phyloP scores from a whole-genome alignment of 2,329 filamentous ascomycete genomes.

The Penicillium sp. region DNA sequence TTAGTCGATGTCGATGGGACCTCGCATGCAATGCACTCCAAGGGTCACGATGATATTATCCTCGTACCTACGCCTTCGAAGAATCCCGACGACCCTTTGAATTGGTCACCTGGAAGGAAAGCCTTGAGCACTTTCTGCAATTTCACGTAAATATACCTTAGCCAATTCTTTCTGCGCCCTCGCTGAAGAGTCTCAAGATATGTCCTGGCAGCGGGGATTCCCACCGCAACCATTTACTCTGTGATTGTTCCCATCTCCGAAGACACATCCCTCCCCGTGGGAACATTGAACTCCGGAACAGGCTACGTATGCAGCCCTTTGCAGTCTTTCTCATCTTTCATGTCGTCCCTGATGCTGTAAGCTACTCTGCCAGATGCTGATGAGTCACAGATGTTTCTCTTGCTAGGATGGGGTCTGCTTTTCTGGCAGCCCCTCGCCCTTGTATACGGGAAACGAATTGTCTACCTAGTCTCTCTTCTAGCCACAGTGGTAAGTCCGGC shows the following conservation, averaged over 20 bases:
- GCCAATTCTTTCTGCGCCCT: not conserved
- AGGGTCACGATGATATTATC: not conserved
- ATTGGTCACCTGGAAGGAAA: not conserved
- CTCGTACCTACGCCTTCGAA: not conserved
- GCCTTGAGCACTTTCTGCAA: not conserved
- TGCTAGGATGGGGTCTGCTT: not conserved
- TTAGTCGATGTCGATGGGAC: not conserved
- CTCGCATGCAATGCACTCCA: not conserved
- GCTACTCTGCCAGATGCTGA: not conserved
- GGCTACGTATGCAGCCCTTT: not conserved
- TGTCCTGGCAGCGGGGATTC: not conserved
- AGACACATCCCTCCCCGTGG: not conserved
- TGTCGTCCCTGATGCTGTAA: not conserved
- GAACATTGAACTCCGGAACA: not conserved
- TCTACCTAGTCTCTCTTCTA: not conserved
- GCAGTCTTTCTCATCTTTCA: not conserved
- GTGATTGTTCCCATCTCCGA: not conserved
- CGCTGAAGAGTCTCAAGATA: not conserved
- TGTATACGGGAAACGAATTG: not conserved
- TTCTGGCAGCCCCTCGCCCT: not conserved
- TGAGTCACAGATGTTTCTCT: not conserved
- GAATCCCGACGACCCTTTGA: not conserved
- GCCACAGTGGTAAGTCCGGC: not conserved
- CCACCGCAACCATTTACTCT: not conserved
- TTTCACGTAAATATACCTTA: not conserved